phyloP scores from a whole-genome alignment of 129 eudicot genomes.

The Lactuca sativa region DNA sequence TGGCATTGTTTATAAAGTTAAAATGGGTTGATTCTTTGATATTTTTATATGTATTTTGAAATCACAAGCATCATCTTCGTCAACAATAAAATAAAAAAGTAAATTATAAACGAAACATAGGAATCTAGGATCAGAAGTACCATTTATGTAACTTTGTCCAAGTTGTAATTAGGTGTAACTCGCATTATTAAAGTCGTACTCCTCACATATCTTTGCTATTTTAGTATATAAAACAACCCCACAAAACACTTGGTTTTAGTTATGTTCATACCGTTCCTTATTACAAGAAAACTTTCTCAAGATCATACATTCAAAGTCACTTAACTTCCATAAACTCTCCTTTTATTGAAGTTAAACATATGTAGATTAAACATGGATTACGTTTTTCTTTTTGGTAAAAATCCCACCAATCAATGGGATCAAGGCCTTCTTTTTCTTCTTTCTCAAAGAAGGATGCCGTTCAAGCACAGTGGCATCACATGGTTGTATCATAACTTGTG shows the following conservation, averaged over 20 bases:
- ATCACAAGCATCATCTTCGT: too few species aligned
- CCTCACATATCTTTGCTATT: background rate
- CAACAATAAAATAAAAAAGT: too few species aligned
- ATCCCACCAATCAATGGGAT: constrained; percentile 75
- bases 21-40: too few species aligned
- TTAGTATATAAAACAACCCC: background rate
- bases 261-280: background rate
- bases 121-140: too few species aligned
- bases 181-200: too few species aligned
- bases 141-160: too few species aligned
- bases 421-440: constrained; percentile 73
- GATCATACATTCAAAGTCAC: background rate
- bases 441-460: constrained; percentile 64
- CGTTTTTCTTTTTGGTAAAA: constrained; percentile 56
- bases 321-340: background rate
- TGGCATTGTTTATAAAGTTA: too few species aligned
- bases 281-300: constrained; percentile 1
- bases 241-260: background rate
- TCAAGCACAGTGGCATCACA: constrained; percentile 39
- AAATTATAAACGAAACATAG: too few species aligned
- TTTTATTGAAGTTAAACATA: constrained; percentile 6
- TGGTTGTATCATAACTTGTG: constrained; percentile 40
- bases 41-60: too few species aligned
- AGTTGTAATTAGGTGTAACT: too few species aligned
- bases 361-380: constrained; percentile 22